Evolutionary conservation across 176 grass and related monocot genomes (phyloP), one percentile per base, ranked within the genome.

Genomic region (Urochloa ruziziensis): DNA sequence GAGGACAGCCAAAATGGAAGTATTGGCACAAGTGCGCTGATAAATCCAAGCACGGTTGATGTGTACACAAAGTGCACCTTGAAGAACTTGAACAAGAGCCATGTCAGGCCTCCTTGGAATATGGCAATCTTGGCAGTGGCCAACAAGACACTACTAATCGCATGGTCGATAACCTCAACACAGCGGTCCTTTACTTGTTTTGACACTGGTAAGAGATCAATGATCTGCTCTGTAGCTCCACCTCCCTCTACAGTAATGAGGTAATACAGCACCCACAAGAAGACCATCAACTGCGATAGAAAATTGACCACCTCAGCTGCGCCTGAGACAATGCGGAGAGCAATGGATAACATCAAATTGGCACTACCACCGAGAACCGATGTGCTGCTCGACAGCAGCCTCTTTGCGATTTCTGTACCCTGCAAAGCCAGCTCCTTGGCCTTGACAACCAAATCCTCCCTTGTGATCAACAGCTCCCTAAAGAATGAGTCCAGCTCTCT

Each of bases 91-190:
- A 99, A 94, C 67, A 99, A 49, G 34, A 99, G 74, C 93, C 93
- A 96, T 58, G 97, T 99, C 24, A 99, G 63, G 39, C 87, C 90
- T 63, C 91, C 87, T 73, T 96, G 91, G 81, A 99, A 96, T 54
- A 99, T 96, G 21, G 93, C 89, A 64, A 99, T 96, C 85, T 99
- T 96, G n/a, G 91, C 97, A 27, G 97, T 96, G 62, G 93, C 93
- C 62, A 99, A 68, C 21, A 99, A 52, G 77, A 99, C 91, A 74
- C 91, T 94, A 16, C 97, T 96, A 33, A 99, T 99, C n/a, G 97
- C 97, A 83, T 92, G 97, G 49, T 99, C 82, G 2, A 99, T 99
- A 43, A 99, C 97, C 86, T 99, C 89, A 24, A 95, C 91, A 10
- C 91, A 96, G 3, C 78, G 87, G 39, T 86, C 77, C 57, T 93